These are phyloP conservation scores for Fusarium liriodendri DNA, from an alignment of 2,329 filamentous ascomycete species.

Conservation along the genomic window DNA sequence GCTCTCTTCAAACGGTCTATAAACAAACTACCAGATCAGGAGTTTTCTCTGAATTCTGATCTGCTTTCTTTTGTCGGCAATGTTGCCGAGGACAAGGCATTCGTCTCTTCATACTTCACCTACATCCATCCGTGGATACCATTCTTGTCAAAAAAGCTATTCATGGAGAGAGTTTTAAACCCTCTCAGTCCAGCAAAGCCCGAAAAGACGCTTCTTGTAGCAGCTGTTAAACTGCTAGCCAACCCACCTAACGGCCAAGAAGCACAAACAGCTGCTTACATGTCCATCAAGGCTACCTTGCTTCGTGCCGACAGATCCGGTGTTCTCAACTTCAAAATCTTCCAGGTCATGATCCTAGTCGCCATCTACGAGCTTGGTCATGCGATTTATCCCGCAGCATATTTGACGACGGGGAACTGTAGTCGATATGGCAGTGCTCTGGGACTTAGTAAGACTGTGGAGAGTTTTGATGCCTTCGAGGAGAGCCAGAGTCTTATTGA, in stretches of 20 bases:
- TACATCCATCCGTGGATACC: neutral
- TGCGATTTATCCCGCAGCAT: neutral
- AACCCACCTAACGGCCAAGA: neutral
- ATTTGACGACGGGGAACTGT: neutral
- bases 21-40: neutral
- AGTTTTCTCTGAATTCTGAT: neutral
- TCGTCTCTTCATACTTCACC: neutral
- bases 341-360: neutral
- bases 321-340: neutral
- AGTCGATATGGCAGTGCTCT: neutral
- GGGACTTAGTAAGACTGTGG: neutral
- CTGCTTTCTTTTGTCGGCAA: neutral
- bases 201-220: neutral
- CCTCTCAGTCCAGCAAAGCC: neutral
- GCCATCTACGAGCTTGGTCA: neutral
- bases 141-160: neutral
- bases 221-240: neutral
- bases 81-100: neutral
- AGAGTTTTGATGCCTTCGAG: neutral
- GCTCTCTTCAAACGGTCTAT: neutral
- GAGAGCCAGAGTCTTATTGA: neutral
- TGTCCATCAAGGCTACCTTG: neutral
- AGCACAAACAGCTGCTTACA: neutral
- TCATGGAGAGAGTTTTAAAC: neutral
- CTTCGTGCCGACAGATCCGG: neutral